phyloP scores from a whole-genome alignment of 768 basidiomycete genomes.

The Suillus tomentosus region DNA sequence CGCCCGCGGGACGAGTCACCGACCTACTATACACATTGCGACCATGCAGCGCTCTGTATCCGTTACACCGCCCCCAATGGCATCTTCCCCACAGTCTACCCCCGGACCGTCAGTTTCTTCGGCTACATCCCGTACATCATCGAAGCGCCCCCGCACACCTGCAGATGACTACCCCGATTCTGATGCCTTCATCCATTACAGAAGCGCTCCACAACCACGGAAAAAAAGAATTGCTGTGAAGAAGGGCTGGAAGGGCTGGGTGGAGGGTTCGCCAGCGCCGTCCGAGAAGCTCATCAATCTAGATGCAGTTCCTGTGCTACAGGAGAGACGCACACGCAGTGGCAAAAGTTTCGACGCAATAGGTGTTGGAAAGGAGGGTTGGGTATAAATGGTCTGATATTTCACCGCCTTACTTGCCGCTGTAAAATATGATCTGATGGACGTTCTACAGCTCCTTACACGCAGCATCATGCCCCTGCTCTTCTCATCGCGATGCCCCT shows the following conservation, averaged over 20 bases:
- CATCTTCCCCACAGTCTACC: slow-evolving; percentile 69
- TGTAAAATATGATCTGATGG: slow-evolving; percentile 8
- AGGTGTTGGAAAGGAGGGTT: slow-evolving; percentile 73
- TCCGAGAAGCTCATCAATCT: slow-evolving; percentile 82
- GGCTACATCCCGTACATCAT: slow-evolving; percentile 73
- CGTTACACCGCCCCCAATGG: slow-evolving; percentile 70
- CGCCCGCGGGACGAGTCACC: slow-evolving; percentile 42
- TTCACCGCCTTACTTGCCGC: slow-evolving; percentile 19
- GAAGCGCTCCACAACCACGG: slow-evolving; percentile 38
- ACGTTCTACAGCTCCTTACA: neutral
- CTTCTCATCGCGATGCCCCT: slow-evolving; percentile 8
- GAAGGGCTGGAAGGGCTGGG: slow-evolving; percentile 93
- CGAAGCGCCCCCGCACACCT: slow-evolving; percentile 78
- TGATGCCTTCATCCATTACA: neutral
- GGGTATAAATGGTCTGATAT: slow-evolving; percentile 62
- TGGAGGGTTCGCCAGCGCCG: slow-evolving; percentile 81
- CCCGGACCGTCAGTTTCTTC: slow-evolving; percentile 78
- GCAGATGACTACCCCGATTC: slow-evolving; percentile 48
- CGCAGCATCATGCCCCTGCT: neutral
- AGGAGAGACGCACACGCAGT: slow-evolving; percentile 77
- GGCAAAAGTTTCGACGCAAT: slow-evolving; percentile 86
- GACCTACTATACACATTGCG: slow-evolving; percentile 71
- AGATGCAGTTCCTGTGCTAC: slow-evolving; percentile 68
- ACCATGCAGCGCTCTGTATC: slow-evolving; percentile 71
- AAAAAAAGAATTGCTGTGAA: slow-evolving; percentile 65